phyloP scores from a whole-genome alignment of 2,329 filamentous ascomycete species.

The Akanthomyces lecanii region DNA sequence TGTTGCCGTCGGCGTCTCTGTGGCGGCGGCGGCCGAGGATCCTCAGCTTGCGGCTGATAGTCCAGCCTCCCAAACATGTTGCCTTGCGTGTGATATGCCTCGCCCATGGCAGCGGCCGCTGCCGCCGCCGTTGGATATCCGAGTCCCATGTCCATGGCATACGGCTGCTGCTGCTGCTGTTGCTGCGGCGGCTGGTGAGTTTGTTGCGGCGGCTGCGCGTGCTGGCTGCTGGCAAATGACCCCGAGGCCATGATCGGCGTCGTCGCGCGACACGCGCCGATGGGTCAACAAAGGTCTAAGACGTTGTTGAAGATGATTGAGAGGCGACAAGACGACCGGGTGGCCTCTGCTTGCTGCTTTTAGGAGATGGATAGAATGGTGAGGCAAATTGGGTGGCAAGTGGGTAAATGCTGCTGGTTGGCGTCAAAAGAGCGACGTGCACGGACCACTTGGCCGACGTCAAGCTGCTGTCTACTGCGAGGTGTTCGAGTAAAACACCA shows the following conservation, averaged over 20 bases:
- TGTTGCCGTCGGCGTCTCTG: slow-evolving; percentile 14
- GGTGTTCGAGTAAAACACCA: not conserved
- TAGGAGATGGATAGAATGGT: slow-evolving; percentile 1
- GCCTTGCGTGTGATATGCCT: slow-evolving; percentile 7
- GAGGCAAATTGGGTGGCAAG: slow-evolving; percentile 7
- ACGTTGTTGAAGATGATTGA: not conserved
- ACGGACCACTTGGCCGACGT: slow-evolving; percentile 5
- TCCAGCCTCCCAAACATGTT: slow-evolving; percentile 14
- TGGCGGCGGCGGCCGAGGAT: not conserved
- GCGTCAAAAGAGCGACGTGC: slow-evolving; percentile 15
- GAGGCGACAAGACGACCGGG: not conserved
- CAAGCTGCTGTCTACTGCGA: not conserved
- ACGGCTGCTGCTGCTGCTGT: slow-evolving; percentile 18
- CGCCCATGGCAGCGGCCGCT: slow-evolving; percentile 1
- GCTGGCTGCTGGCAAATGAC: slow-evolving; percentile 3
- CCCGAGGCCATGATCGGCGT: not conserved
- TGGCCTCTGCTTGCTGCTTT: slow-evolving; percentile 13
- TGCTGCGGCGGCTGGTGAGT: slow-evolving; percentile 20
- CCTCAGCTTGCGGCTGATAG: slow-evolving; percentile 7
- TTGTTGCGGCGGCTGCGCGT: slow-evolving; percentile 23
- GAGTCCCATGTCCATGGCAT: slow-evolving; percentile 8
- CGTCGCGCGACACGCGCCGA: not conserved
- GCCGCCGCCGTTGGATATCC: slow-evolving; percentile 4
- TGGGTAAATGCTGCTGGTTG: not conserved
- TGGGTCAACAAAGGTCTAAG: not conserved